Percentiles rank a stretch among this genome's conserved stretches.
phyloP scores from a whole-genome alignment of 208 protist genomes.

The Leishmania major region DNA sequence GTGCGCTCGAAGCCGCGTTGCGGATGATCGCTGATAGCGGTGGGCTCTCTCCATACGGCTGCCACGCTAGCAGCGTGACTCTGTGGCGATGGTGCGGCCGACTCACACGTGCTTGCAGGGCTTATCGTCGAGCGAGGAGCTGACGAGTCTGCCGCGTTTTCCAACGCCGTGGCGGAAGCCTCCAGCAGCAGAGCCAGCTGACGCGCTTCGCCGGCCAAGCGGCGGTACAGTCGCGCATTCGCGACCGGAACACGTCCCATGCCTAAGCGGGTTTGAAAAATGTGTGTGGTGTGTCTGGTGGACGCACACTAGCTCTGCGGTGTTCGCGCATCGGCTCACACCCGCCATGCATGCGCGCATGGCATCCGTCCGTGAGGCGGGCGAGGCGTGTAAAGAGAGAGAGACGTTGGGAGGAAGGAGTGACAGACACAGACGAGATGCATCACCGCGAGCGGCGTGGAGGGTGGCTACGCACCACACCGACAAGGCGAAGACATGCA shows the following conservation, averaged over 20 bases:
- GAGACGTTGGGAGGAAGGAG: no score
- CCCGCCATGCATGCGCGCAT: not conserved
- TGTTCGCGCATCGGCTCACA: no score
- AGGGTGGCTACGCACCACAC: not conserved
- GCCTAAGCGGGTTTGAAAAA: not conserved
- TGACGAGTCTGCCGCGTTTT: constrained; percentile 1
- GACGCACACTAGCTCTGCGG: not conserved
- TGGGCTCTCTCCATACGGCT: not conserved
- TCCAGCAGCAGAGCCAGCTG: constrained; percentile 3
- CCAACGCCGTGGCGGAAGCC: constrained; percentile 6
- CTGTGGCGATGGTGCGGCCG: not conserved
- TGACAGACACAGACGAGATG: not conserved
- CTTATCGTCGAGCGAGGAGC: not conserved
- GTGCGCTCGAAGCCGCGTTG: not conserved
- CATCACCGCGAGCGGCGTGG: not conserved
- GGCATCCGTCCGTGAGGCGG: not conserved
- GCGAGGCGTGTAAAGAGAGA: not conserved
- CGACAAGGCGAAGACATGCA: not conserved
- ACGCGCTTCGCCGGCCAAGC: constrained; percentile 14
- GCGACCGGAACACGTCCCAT: not conserved
- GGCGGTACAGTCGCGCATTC: constrained; percentile 14
- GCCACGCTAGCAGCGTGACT: not conserved
- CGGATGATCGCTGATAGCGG: not conserved
- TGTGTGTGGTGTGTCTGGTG: not conserved
- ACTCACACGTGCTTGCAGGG: not conserved